These are phyloP conservation scores for Amanita polypyramis DNA, from an alignment of 768 basidiomycete genomes.

Conservation along the genomic window DNA sequence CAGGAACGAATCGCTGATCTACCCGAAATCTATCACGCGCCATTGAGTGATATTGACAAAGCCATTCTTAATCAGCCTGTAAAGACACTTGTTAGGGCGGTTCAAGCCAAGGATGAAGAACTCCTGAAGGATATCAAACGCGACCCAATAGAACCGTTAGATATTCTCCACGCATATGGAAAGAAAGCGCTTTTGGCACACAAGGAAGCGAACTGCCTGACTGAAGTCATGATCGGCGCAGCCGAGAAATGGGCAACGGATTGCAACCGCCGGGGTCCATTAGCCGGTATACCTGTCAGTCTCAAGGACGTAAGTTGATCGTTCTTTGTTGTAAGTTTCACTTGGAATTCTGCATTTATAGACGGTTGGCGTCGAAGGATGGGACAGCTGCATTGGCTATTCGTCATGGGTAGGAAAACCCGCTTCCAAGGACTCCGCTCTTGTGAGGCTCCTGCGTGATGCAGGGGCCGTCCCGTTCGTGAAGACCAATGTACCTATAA, in stretches of 20 bases:
- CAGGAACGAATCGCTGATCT: constrained; percentile 19
- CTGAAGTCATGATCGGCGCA: constrained; percentile 41
- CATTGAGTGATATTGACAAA: constrained; percentile 18
- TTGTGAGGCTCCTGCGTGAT: constrained; percentile 41
- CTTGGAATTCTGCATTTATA: constrained; percentile 10
- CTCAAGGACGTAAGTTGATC: constrained; percentile 36
- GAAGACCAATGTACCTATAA: constrained; percentile 57
- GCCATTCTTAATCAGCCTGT: constrained; percentile 21
- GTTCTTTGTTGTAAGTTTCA: constrained; percentile 6
- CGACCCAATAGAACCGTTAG: constrained; percentile 19
- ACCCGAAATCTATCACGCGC: constrained; percentile 19
- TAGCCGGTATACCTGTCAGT: constrained; percentile 53
- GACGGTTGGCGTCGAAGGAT: constrained; percentile 43
- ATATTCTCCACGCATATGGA: constrained; percentile 33
- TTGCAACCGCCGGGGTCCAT: constrained; percentile 27
- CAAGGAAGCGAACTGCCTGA: constrained; percentile 47
- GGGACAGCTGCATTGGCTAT: constrained; percentile 51
- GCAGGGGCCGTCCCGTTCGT: constrained; percentile 59
- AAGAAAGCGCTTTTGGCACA: constrained; percentile 40
- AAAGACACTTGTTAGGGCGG: constrained; percentile 18
- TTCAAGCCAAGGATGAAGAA: constrained; percentile 12
- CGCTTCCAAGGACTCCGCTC: constrained; percentile 32
- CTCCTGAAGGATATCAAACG: background rate
- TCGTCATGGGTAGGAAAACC: constrained; percentile 38
- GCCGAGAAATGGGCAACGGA: constrained; percentile 25